phyloP scores from a whole-genome alignment of 108 stramenopile species.

The Cyclotella baltica region DNA sequence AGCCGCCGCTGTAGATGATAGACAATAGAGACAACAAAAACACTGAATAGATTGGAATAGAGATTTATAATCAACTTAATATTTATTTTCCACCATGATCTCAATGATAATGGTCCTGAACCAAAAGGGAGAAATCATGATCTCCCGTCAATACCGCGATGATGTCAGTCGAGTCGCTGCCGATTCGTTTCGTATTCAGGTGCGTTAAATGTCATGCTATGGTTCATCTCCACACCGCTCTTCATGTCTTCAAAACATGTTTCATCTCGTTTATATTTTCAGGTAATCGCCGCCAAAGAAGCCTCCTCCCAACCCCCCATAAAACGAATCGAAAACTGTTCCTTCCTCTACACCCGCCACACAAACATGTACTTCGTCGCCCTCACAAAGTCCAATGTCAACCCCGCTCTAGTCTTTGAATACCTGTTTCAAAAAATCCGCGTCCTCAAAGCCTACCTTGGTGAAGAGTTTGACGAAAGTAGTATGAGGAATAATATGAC shows the following conservation, averaged over 20 bases:
- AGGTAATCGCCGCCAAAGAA: slow-evolving; percentile 96
- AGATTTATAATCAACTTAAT: neutral
- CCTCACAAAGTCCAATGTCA: slow-evolving; percentile 95
- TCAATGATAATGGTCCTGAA: slow-evolving; percentile 93
- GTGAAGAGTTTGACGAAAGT: slow-evolving; percentile 97
- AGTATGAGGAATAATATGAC: slow-evolving; percentile 98
- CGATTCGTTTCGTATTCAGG: slow-evolving; percentile 91
- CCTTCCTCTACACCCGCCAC: slow-evolving; percentile 97
- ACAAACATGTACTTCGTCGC: slow-evolving; percentile 98
- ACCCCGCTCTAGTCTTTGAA: slow-evolving; percentile 97
- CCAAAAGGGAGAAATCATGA: slow-evolving; percentile 94
- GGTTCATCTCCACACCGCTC: neutral
- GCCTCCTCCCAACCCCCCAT: slow-evolving; percentile 96
- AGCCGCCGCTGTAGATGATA: neutral
- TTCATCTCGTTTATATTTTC: slow-evolving; percentile 73
- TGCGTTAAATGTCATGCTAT: slow-evolving; percentile 23
- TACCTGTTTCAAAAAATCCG: slow-evolving; percentile 95
- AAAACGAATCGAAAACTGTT: slow-evolving; percentile 93
- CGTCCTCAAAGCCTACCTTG: slow-evolving; percentile 97
- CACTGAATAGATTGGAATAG: no score
- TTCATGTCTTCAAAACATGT: neutral
- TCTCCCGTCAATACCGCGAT: slow-evolving; percentile 92
- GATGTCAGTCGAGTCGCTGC: slow-evolving; percentile 89
- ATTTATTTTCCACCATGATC: slow-evolving; percentile 70
- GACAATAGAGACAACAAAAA: no score